Percentiles rank a stretch among this genome's conserved stretches.
Evolutionary conservation across 495 filamentous ascomycete species (phyloP).

Genomic region (Aspergillus homomorphus): DNA sequence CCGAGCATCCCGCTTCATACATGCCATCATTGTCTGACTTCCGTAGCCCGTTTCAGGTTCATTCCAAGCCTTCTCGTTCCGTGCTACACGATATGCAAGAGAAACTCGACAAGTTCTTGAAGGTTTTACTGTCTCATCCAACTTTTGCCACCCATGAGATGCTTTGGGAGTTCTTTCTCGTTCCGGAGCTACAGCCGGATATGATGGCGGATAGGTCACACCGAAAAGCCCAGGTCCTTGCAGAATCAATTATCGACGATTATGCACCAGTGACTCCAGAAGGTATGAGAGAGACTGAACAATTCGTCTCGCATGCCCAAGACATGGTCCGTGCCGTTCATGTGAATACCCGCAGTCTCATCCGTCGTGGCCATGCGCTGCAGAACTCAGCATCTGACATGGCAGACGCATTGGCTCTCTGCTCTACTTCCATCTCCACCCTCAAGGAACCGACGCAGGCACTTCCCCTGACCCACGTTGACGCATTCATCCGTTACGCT

Average conservation of each 20-base stretch:
- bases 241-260: conserved; percentile 84
- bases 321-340: conserved; percentile 84
- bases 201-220: conserved; percentile 86
- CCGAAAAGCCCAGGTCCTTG: conserved; percentile 76
- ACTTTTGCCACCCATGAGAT: conserved; percentile 97
- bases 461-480: conserved; percentile 63
- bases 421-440: conserved; percentile 52
- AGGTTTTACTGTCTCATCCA: conserved; percentile 79
- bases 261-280: conserved; percentile 66
- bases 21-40: conserved; percentile 75
- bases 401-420: conserved; percentile 61
- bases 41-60: conserved; percentile 86
- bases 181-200: conserved; percentile 86
- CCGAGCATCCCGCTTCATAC: conserved; percentile 95
- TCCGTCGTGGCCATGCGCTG: conserved; percentile 49
- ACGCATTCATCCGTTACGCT: conserved; percentile 71
- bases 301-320: conserved; percentile 84
- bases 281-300: conserved; percentile 87
- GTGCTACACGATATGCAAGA: conserved; percentile 85
- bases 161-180: conserved; percentile 98
- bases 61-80: conserved; percentile 83
- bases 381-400: conserved; percentile 54
- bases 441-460: conserved; percentile 43
- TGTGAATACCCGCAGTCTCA: conserved; percentile 73
- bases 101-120: conserved; percentile 80